phyloP scores from a whole-genome alignment of 495 filamentous ascomycete species.

The Xylaria telfairii region DNA sequence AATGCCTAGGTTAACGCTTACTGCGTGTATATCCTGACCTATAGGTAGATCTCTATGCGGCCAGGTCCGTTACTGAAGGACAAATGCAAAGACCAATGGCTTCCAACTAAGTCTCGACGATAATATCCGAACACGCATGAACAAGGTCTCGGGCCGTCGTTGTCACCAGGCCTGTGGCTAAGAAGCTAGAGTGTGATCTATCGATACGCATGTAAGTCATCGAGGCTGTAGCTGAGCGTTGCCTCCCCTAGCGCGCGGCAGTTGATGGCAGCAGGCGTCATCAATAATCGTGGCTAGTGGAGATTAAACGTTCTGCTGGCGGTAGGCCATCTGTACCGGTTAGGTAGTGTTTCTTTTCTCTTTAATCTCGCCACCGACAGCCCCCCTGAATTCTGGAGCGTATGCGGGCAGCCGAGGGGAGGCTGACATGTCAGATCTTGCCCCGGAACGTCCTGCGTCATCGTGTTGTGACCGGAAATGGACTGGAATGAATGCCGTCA shows the following conservation, averaged over 20 bases:
- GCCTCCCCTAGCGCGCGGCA: slow-evolving; percentile 24
- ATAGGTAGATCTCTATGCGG: not conserved
- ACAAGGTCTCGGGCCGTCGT: slow-evolving; percentile 6
- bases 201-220: slow-evolving; percentile 5
- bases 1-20: not conserved
- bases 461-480: not conserved
- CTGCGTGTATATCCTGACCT: not conserved
- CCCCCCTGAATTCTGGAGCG: slow-evolving; percentile 10
- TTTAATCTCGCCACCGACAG: slow-evolving; percentile 7
- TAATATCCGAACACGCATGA: slow-evolving; percentile 1
- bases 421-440: slow-evolving; percentile 26
- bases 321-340: too few species aligned
- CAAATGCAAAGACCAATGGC: not conserved
- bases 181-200: not conserved
- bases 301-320: slow-evolving; percentile 3
- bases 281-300: slow-evolving; percentile 6
- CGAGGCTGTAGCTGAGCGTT: slow-evolving; percentile 21
- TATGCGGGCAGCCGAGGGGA: slow-evolving; percentile 25
- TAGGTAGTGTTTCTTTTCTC: not conserved
- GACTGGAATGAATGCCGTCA: not conserved
- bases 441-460: slow-evolving; percentile 20
- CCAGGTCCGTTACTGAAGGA: not conserved
- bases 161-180: not conserved
- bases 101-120: not conserved
- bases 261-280: slow-evolving; percentile 5